Conservation (phyloP, 1,284 basidiomycete genomes). For the Golubevia sp. region DNA sequence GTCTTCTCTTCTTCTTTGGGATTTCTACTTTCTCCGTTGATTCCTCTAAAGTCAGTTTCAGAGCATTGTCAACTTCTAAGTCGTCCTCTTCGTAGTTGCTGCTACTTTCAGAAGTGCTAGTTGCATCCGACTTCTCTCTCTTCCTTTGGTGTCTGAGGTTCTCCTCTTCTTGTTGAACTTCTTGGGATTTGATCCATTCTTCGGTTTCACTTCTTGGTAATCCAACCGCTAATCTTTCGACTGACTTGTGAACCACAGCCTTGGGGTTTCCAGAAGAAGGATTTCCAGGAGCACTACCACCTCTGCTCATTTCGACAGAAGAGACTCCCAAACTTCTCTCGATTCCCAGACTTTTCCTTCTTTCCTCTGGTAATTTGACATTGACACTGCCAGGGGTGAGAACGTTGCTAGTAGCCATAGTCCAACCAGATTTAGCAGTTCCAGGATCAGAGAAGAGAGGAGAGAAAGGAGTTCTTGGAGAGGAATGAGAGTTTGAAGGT, state of each 20-base stretch:
- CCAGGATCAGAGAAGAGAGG: constrained; percentile 31
- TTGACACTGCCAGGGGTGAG: not conserved
- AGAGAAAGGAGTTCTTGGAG: constrained; percentile 37
- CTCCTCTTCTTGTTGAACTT: not conserved
- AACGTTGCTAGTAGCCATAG: not conserved
- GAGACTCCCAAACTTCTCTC: too few species aligned
- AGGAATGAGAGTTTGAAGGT: constrained; percentile 20
- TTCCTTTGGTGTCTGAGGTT: not conserved
- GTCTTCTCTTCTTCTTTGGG: not conserved
- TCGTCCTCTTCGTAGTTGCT: not conserved
- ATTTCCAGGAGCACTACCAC: not conserved
- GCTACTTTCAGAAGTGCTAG: not conserved
- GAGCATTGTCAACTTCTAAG: not conserved
- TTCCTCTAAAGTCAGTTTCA: not conserved
- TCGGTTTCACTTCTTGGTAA: constrained; percentile 13
- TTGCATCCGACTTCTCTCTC: not conserved
- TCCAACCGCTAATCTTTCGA: constrained; percentile 1
- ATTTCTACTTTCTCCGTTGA: not conserved
- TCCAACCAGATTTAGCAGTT: constrained; percentile 4
- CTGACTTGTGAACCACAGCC: too few species aligned
- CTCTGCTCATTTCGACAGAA: not conserved
- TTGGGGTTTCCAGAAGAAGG: too few species aligned
- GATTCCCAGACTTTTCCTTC: too few species aligned
- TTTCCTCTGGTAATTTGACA: not conserved
- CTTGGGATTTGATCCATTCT: constrained; percentile 12